phyloP scores from a whole-genome alignment of 768 basidiomycete species.

The Chalciporus sphaerocephalus region DNA sequence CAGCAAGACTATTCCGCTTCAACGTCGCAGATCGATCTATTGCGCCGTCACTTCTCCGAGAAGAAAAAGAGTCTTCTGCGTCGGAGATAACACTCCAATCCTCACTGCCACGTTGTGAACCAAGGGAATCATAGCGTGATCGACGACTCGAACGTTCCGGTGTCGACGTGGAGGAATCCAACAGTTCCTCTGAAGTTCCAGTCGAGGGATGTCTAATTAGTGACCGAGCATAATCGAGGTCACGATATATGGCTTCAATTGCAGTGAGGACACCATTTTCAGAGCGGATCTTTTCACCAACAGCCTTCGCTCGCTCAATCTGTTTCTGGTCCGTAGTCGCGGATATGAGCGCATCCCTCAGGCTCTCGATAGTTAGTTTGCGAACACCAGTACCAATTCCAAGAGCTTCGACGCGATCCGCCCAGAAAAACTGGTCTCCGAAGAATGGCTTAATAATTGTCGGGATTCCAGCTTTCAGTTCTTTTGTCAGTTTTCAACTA shows the following conservation, averaged over 20 bases:
- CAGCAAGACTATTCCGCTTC: conserved; percentile 61
- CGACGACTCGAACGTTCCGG: conserved; percentile 32
- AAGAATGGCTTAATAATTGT: conserved; percentile 98
- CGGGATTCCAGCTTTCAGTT: conserved; percentile 76
- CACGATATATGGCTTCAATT: conserved; percentile 93
- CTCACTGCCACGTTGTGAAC: conserved; percentile 60
- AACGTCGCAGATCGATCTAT: conserved; percentile 34
- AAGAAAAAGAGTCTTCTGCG: conserved; percentile 59
- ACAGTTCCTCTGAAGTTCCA: conserved; percentile 29
- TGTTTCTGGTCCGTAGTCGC: conserved; percentile 90
- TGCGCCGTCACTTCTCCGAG: conserved; percentile 40
- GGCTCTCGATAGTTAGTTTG: conserved; percentile 74
- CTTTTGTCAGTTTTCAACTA: conserved; percentile 2
- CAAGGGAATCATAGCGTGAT: conserved; percentile 54
- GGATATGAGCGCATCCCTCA: conserved; percentile 71
- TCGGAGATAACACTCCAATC: conserved; percentile 90
- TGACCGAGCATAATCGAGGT: conserved; percentile 89
- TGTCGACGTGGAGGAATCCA: conserved; percentile 27
- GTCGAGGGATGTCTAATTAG: conserved; percentile 60
- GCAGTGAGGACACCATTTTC: conserved; percentile 94
- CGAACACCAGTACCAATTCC: conserved; percentile 86
- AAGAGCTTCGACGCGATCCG: conserved; percentile 94
- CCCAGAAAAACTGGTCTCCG: conserved; percentile 97
- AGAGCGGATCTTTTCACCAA: conserved; percentile 84
- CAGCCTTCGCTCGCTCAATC: conserved; percentile 73